Conservation (phyloP, 139 green algal species). For the Mychonastes homosphaera region DNA sequence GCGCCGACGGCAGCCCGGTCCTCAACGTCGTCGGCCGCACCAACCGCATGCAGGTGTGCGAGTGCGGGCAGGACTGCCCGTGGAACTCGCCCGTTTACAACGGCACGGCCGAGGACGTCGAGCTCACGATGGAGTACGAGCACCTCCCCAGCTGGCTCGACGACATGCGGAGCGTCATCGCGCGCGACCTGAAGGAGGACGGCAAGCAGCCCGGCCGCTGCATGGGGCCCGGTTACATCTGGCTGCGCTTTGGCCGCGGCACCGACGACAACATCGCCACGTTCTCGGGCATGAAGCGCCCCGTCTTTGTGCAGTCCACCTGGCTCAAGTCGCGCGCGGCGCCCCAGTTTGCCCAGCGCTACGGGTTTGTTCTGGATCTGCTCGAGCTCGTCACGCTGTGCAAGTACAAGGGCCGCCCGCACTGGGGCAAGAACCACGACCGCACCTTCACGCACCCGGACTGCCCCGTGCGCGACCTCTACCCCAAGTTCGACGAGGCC, state of each 20-base stretch:
- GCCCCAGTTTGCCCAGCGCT: slow-evolving; percentile 14
- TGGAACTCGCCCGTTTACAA: slow-evolving; percentile 14
- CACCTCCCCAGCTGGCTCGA: slow-evolving; percentile 8
- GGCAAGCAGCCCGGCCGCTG: not conserved
- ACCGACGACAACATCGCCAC: slow-evolving; percentile 11
- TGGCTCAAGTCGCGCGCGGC: slow-evolving; percentile 7
- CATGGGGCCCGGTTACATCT: slow-evolving; percentile 20
- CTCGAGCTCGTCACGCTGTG: slow-evolving; percentile 16
- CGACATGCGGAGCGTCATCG: slow-evolving; percentile 14
- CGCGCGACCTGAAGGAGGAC: slow-evolving; percentile 9
- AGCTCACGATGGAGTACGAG: slow-evolving; percentile 13
- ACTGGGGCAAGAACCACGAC: slow-evolving; percentile 16
- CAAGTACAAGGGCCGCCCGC: slow-evolving; percentile 3
- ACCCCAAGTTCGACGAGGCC: not conserved
- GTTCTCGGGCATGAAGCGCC: slow-evolving; percentile 19
- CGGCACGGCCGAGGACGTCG: slow-evolving; percentile 19
- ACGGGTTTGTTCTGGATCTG: slow-evolving; percentile 11
- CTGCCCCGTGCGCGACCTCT: slow-evolving; percentile 3
- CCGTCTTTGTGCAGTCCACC: slow-evolving; percentile 16
- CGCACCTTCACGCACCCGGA: slow-evolving; percentile 17
- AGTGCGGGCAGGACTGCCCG: slow-evolving; percentile 13
- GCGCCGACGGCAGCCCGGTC: slow-evolving; percentile 5
- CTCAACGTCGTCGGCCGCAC: slow-evolving; percentile 8
- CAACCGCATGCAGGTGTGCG: slow-evolving; percentile 6
- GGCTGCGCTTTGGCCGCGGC: slow-evolving; percentile 16